These are phyloP conservation scores for Podaxis sp. DNA, from an alignment of 768 basidiomycete species.

Conservation along the genomic window DNA sequence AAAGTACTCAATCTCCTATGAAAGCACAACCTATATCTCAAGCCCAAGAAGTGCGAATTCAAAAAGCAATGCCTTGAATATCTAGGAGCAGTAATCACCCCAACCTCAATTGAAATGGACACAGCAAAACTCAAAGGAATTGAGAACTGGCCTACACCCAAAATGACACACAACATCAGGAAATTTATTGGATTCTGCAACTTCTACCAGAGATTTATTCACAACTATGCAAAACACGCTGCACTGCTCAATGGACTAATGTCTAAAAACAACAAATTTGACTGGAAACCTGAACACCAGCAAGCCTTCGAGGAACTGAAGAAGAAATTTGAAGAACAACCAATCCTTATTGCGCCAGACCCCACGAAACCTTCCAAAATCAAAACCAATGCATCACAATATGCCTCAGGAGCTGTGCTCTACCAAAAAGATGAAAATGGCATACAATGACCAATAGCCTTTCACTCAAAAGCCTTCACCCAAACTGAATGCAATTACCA, in stretches of 20 bases:
- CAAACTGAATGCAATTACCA: constrained; percentile 24
- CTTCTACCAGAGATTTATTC: constrained; percentile 27
- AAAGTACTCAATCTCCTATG: constrained; percentile 16
- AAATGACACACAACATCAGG: constrained; percentile 29
- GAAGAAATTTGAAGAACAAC: constrained; percentile 11
- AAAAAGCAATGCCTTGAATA: constrained; percentile 27
- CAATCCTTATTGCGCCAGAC: background rate
- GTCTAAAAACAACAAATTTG: constrained; percentile 23
- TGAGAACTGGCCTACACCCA: constrained; percentile 31
- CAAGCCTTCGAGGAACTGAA: constrained; percentile 31
- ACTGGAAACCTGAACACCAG: constrained; percentile 23
- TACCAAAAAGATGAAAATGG: constrained; percentile 19
- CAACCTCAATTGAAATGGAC: constrained; percentile 30
- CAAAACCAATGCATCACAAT: constrained; percentile 31
- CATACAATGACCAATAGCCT: constrained; percentile 38
- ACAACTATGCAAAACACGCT: background rate
- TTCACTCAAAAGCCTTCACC: constrained; percentile 31
- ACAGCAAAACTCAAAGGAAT: constrained; percentile 32
- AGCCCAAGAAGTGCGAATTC: constrained; percentile 40
- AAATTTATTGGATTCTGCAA: constrained; percentile 42
- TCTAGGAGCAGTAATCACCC: constrained; percentile 32
- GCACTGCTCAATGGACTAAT: background rate
- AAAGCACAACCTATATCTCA: constrained; percentile 31
- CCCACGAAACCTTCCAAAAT: constrained; percentile 9
- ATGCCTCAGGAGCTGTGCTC: too few relatives aligned